Evolutionary conservation across 2,329 filamentous ascomycete species (phyloP).

Genomic region (Neopestalotiopsis sp.): DNA sequence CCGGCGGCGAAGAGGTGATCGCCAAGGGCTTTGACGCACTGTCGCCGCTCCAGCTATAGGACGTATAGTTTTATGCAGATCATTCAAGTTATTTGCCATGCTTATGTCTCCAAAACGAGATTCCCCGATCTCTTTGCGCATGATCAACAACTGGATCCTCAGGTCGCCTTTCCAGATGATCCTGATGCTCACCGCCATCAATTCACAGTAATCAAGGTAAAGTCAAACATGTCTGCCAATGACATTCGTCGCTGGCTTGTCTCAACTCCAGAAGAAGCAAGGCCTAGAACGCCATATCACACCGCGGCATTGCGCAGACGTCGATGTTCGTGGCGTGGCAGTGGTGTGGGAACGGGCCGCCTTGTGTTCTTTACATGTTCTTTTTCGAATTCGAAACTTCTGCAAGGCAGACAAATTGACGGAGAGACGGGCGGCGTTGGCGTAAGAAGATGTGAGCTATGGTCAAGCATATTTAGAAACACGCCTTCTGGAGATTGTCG

Average conservation of each 20-base stretch:
- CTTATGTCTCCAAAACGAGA: not conserved
- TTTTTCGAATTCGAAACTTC: not conserved
- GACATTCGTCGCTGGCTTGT: not conserved
- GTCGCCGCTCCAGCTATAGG: slow-evolving; percentile 11
- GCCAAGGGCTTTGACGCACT: slow-evolving; percentile 35
- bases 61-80: not conserved
- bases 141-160: too few relatives aligned
- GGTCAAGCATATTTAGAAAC: not conserved
- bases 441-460: not conserved
- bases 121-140: not conserved
- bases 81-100: not conserved
- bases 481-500: not conserved
- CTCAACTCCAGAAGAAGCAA: not conserved
- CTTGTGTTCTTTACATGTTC: slow-evolving; percentile 12
- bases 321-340: not conserved
- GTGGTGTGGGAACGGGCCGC: slow-evolving; percentile 6
- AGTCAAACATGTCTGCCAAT: not conserved
- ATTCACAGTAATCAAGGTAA: not conserved
- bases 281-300: not conserved
- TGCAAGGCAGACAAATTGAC: not conserved
- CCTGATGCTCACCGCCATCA: not conserved
- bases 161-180: too few relatives aligned
- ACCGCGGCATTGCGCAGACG: not conserved
- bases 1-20: slow-evolving; percentile 36
- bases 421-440: not conserved